Base-by-base conservation (phyloP, 768 basidiomycete species). In the Clitopilus passeckerianus region DNA sequence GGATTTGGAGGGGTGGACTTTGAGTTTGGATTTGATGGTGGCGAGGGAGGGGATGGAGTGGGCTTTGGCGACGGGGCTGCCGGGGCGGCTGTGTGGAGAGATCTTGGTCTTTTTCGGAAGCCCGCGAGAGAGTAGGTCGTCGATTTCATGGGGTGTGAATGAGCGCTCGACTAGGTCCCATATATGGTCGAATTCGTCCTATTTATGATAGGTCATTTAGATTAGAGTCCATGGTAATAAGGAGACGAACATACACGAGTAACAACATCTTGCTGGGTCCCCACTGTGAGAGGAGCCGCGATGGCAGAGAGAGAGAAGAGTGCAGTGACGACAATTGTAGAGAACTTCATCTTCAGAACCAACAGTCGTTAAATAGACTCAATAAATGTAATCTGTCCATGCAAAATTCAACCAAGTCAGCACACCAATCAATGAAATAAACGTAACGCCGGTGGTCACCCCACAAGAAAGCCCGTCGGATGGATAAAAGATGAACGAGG, bases 261-360 rank as follows among this genome's bases (percentile, higher is more conserved):
- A 18, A 50, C 18, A 18, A 50, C n/a, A 22, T 50, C 46, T 50
- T 50, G 46, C 5, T 18, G n/a, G 16, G 34, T 54, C 6, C 27
- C 24, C 2, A 30, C 24, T 1, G 58, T 35, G 43, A 59, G 22
- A 16, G 58, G 58, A 5, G 58, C 58, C 20, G 58, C 58, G 7
- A 59, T 23, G 5, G 53, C 58, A 27, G 14, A 24, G 34, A 59
- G 58, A 1, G 53, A 37, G 18, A 59, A 24, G 8, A 59, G 54
- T 14, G 53, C 58, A 22, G 46, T 54, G 53, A 54, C 37, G n/a
- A 59, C 12, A 16, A 59, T 10, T n/a, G 41, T 54, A 34, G 53
- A 23, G 18, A 59, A 44, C 14, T 52, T 52, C 58, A 59, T 59
- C 22, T 33, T 53, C 34, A 30, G 22, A 15, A 15, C 12, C 7